Percentiles rank a stretch among this genome's conserved stretches.
Evolutionary conservation across 352 stramenopile species (phyloP).

Genomic region (Pythium rishiriense): DNA sequence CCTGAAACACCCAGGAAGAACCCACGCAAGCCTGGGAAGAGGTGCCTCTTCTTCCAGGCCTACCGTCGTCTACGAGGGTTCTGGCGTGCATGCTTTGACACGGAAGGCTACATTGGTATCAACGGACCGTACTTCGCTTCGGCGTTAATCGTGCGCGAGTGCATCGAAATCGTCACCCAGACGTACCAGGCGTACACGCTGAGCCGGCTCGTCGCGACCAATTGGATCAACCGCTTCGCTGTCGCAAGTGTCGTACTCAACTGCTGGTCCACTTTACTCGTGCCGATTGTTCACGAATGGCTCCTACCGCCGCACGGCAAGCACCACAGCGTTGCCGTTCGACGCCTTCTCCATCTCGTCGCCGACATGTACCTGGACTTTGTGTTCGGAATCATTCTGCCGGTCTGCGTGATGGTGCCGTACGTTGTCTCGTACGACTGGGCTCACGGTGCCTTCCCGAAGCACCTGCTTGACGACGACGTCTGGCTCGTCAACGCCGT

Average conservation of each 20-base stretch:
- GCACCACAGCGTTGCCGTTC: neutral
- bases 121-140: slow-evolving; percentile 7
- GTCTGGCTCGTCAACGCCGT: slow-evolving; percentile 19
- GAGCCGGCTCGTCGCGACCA: slow-evolving; percentile 4
- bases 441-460: neutral
- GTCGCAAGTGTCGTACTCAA: slow-evolving; percentile 12
- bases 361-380: slow-evolving; percentile 20
- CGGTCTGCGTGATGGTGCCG: slow-evolving; percentile 10
- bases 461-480: slow-evolving; percentile 8
- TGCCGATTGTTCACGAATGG: neutral
- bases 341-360: slow-evolving; percentile 14
- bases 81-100: neutral
- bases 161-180: slow-evolving; percentile 12
- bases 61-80: too few species aligned
- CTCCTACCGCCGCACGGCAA: too few species aligned
- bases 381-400: neutral
- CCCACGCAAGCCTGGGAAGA: too few species aligned
- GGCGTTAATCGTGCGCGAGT: slow-evolving; percentile 1
- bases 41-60: neutral
- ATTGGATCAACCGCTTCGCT: slow-evolving; percentile 23
- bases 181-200: slow-evolving; percentile 17
- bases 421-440: slow-evolving; percentile 9
- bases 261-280: slow-evolving; percentile 1
- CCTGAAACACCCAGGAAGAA: too few species aligned
- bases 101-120: slow-evolving; percentile 13